phyloP scores from a whole-genome alignment of 2,329 filamentous ascomycete genomes.

The Fonsecaea multimorphosa region DNA sequence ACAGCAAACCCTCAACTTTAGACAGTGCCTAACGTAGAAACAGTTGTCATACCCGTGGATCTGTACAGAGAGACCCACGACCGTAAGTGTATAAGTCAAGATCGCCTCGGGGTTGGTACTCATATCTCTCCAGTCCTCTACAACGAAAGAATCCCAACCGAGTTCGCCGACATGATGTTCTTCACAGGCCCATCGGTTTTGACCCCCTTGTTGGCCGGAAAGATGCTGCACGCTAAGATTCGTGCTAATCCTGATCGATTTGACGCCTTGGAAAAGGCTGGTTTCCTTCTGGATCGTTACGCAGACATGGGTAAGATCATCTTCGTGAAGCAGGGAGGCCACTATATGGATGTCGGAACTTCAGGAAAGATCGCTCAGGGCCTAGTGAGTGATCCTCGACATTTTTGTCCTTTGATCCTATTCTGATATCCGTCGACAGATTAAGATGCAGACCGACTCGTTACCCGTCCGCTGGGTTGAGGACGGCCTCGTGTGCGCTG shows the following conservation, averaged over 20 bases:
- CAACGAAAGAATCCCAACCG: conserved; percentile 36
- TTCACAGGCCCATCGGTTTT: conserved; percentile 43
- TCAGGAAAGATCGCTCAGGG: conserved; percentile 51
- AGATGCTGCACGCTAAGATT: conserved; percentile 40
- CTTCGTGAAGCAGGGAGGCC: conserved; percentile 52
- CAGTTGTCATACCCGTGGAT: conserved; percentile 32
- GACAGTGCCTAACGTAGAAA: too few relatives aligned
- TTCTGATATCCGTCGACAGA: too few relatives aligned
- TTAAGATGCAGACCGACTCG: conserved; percentile 51
- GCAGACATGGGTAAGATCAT: conserved; percentile 48
- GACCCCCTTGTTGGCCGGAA: conserved; percentile 43
- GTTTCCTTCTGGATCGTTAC: conserved; percentile 51
- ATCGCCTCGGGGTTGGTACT: conserved; percentile 40
- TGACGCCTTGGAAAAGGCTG: conserved; percentile 50
- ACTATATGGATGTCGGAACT: conserved; percentile 57
- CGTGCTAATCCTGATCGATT: conserved; percentile 46
- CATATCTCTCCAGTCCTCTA: conserved; percentile 30
- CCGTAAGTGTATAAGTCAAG: conserved; percentile 41
- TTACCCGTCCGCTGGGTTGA: conserved; percentile 46
- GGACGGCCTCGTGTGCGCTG: conserved; percentile 50
- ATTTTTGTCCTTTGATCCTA: too few relatives aligned
- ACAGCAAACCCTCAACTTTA: too few relatives aligned
- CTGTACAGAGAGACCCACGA: conserved; percentile 38
- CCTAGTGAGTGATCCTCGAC: too few relatives aligned
- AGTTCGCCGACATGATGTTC: conserved; percentile 35